phyloP scores from a whole-genome alignment of 306 rosid genomes.

The Argentina anserina region DNA sequence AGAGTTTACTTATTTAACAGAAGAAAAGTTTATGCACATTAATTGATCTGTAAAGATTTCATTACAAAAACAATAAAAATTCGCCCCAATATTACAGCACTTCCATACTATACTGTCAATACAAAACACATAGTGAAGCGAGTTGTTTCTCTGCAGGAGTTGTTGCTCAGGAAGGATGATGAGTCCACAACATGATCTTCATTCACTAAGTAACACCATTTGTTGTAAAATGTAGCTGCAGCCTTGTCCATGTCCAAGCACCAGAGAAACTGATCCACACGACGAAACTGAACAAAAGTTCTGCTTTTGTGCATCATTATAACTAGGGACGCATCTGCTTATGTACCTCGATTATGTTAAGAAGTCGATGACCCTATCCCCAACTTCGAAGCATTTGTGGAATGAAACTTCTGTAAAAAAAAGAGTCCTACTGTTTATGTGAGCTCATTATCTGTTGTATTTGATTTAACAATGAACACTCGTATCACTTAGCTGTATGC shows the following conservation, averaged over 20 bases:
- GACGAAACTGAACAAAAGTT: constrained; percentile 14
- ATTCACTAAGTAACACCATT: constrained; percentile 19
- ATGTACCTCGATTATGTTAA: constrained; percentile 10
- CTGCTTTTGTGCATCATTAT: constrained; percentile 5
- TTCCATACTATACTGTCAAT: background rate
- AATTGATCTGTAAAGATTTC: background rate
- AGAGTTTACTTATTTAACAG: background rate
- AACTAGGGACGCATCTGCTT: background rate
- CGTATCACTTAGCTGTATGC: too few species aligned
- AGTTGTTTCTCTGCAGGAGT: constrained; percentile 49
- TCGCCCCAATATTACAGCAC: background rate
- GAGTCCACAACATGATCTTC: constrained; percentile 44
- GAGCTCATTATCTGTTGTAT: background rate
- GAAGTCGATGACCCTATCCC: background rate
- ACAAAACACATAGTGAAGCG: constrained; percentile 1
- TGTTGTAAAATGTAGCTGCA: constrained; percentile 21
- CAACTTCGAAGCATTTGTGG: constrained; percentile 6
- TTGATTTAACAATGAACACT: background rate
- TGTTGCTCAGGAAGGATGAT: constrained; percentile 52
- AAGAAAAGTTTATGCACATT: background rate
- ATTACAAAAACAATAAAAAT: too few species aligned
- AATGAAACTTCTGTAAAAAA: constrained; percentile 16
- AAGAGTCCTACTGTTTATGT: background rate
- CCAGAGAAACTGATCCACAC: background rate
- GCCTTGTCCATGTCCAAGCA: background rate